phyloP scores from a whole-genome alignment of 2,329 filamentous ascomycete species.

The Zasmidium citrigriseum region DNA sequence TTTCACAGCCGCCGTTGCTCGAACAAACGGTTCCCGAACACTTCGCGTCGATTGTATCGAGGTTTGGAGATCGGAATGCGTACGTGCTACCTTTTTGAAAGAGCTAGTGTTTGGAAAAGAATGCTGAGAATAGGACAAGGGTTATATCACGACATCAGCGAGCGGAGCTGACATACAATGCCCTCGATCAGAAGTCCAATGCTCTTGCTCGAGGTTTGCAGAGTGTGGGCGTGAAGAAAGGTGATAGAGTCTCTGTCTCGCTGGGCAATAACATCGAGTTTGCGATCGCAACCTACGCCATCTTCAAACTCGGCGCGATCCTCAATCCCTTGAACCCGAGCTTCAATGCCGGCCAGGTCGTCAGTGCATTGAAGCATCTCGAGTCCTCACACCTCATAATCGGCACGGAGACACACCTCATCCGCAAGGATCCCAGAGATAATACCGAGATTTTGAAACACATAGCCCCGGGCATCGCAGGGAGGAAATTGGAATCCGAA shows the following conservation, averaged over 20 bases:
- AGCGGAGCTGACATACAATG: constrained; percentile 68
- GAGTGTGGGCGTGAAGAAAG: constrained; percentile 73
- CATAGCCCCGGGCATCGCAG: constrained; percentile 26
- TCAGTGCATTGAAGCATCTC: constrained; percentile 76
- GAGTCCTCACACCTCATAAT: constrained; percentile 74
- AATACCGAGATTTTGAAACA: constrained; percentile 61
- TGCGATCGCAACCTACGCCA: constrained; percentile 80
- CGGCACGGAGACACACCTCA: constrained; percentile 82
- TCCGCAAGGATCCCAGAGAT: constrained; percentile 62
- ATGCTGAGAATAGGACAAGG: constrained; percentile 34
- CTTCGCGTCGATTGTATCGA: constrained; percentile 65
- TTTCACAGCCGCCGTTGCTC: constrained; percentile 63
- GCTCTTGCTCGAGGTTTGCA: constrained; percentile 69
- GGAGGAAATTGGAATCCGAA: constrained; percentile 51
- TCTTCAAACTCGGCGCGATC: constrained; percentile 93
- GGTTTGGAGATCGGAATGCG: constrained; percentile 65
- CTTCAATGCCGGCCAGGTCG: constrained; percentile 79
- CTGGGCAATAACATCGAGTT: constrained; percentile 85
- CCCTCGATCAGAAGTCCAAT: constrained; percentile 75
- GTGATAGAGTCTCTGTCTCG: constrained; percentile 81
- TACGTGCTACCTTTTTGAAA: constrained; percentile 36
- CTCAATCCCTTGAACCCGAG: constrained; percentile 89
- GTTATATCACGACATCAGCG: constrained; percentile 65
- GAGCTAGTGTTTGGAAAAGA: not conserved
- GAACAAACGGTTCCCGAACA: constrained; percentile 70